These are phyloP conservation scores for Globisporangium lucens DNA, from an alignment of 352 stramenopile genomes.

Conservation along the genomic window DNA sequence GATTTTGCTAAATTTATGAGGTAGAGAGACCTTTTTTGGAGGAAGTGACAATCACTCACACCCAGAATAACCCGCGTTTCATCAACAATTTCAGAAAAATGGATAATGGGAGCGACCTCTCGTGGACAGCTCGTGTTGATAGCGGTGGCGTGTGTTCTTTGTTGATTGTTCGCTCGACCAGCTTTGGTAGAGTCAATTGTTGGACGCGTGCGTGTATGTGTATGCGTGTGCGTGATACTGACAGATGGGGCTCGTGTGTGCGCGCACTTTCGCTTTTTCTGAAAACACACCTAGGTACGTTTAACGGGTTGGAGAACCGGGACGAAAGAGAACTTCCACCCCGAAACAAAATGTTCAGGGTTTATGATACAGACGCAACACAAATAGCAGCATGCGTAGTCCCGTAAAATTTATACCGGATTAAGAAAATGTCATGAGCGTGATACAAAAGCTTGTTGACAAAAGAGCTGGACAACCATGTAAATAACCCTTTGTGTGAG, in stretches of 20 bases:
- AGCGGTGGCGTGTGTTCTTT: background rate
- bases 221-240: background rate
- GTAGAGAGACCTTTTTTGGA: background rate
- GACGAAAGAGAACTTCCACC: background rate
- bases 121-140: background rate
- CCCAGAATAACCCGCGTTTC: background rate
- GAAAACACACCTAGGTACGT: background rate
- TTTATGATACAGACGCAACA: background rate
- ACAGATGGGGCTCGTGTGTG: background rate
- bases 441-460: background rate
- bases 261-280: background rate
- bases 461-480: background rate
- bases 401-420: background rate
- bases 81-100: background rate
- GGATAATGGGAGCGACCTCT: background rate
- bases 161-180: background rate
- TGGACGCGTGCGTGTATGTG: background rate
- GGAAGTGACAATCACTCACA: background rate
- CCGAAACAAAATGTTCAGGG: constrained; percentile 1
- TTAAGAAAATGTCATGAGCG: background rate
- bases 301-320: background rate
- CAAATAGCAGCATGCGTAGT: background rate
- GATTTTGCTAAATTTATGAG: background rate
- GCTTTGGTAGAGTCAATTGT: background rate
- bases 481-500: background rate